Base-by-base conservation (phyloP, 495 filamentous ascomycete genomes). In the Thermothielavioides terrestris region DNA sequence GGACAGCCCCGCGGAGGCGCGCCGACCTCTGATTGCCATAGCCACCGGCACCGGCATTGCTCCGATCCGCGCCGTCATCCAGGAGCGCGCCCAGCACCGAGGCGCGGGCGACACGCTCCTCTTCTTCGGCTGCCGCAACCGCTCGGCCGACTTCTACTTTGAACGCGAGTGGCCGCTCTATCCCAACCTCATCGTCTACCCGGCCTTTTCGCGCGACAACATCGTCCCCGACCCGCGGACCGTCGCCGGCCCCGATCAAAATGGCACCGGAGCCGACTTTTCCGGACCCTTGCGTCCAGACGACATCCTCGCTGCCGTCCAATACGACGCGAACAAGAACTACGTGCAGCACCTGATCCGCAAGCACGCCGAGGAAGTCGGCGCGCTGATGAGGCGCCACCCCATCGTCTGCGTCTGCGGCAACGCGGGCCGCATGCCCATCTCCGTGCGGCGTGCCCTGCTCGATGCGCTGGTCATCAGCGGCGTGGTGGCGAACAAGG, bases 1-100 rank as follows among this genome's bases (percentile, higher is more conserved):
- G 22, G 23, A 35, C 5, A 37, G 50, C 11, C 12, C 20, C 2
- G 21, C 28, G 1, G 42, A 49, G 8, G 43, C 55, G 14, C 23
- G 38, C 42, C 48, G 62, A 38, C 86, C 92, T 1, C 71, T 87
- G 1, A 68, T 98, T 30, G 80, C 94, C 62, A 79, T 99, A 31
- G 90, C 83, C 2, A 84, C 92, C 0, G 92, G 92, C 10, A 99
- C 92, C 0, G 92, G 92, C 8, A 70, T 99, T 25, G 94, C 92
- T 1, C 92, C 92, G 0, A 83, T 95, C 61, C 79, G 90, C 1
- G 78, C 86, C 2, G 71, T 96, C 49, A 71, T 94, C 15, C 82
- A 84, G 72, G 82, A 95, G 54, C 73, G 85, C 28, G 28, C 18
- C 5, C 21, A 26, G 4, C 50, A 31, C 11, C 42, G 59, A 7